Evolutionary conservation across 139 green algal species (phyloP), one percentile per base, ranked within the genome.

Genomic region (Astrephomene gubernaculifera): DNA sequence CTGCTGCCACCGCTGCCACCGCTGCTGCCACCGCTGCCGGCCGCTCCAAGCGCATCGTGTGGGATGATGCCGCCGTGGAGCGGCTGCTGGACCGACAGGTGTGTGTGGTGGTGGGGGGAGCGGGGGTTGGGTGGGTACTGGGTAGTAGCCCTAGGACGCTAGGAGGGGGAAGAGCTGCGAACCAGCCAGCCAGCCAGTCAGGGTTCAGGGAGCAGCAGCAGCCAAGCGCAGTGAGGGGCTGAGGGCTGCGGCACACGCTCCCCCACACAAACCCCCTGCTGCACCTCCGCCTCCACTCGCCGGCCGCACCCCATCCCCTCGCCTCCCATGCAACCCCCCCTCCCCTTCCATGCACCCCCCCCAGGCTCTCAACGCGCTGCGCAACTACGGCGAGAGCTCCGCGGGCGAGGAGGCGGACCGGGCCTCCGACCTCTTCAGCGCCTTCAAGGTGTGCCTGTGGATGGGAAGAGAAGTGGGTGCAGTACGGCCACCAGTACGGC

Each of bases 1-100:
- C 31, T 82, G 81, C 27, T 70, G 54, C 7, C 60, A 64, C 24
- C 43, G 85, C 29, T 53, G 49, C 53, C 35, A 12, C 19, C 52
- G 83, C 17, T 39, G 36, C 67, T 6, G 67, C 35, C 9, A 33
- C 1, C 35, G 63, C 60, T 10, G 44, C 25, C 63, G 39, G 75
- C 43, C 33, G 63, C 27, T 69, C 54, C 22, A 83, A 87, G 52
- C 65, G 81, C 49, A 98, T 98, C 60, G 89, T 96, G 63, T 98
- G 93, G 39, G 94, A 97, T 73, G 91, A 96, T 52, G 92, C 89
- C 0, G 94, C 94, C 10, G 84, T 98, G 24, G 90, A 94, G 1
- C 75, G 87, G 12, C 88, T 97, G 84, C 90, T 97, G 69, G 94
- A 97, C 82, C 67, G 92, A 53, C 68, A 75, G 68, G 68, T 75